Evolutionary conservation across 805 yeast genomes (phyloP), one percentile per base, ranked within the genome.

Genomic region (Candida maesae): DNA sequence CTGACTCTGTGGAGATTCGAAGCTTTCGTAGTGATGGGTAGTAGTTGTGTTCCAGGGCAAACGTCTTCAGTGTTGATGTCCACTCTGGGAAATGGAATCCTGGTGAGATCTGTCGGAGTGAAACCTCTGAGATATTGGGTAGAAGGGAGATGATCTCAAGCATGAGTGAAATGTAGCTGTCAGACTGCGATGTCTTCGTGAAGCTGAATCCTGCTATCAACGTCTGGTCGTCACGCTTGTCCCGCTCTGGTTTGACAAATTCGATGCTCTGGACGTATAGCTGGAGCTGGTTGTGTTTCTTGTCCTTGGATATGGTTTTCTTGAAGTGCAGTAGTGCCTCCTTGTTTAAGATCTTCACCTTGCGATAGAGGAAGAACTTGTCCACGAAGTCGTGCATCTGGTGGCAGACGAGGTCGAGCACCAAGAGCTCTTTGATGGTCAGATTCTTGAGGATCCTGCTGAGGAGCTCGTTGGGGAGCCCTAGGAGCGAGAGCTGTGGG

Each of bases 71-170:
- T 0, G 57, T 50, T 25, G 53, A 62, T 29, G 55, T 33, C 55
- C 59, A 54, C 32, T 52, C 53, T 15, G 63, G 61, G 42, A 73
- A 71, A 29, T 53, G 60, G 50, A 79, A 78, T 17, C 68, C 68
- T 6, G 79, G 78, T 5, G 78, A 68, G 1, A 79, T 67, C 34
- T 76, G 71, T 16, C 61, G 58, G 10, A 79, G 46, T 13, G 56
- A 51, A 6, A 79, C 49, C 18, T 61, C 61, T 24, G 64, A 55
- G 8, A 78, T 45, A 31, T 76, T 77, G 31, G 73, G 79, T 7
- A 76, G 62, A 26, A 68, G 67, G 32, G 66, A 68, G 12, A 77
- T 60, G 12, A 77, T 62, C 32, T 64, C 68, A n/a, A 67, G 45
- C 57, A 67, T 50, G 15, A 63, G 38, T 9, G 64, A 63, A n/a